Evolutionary conservation across 768 basidiomycete species (phyloP), one percentile per base, ranked within the genome.

Genomic region (Sporobolomyces roseus): DNA sequence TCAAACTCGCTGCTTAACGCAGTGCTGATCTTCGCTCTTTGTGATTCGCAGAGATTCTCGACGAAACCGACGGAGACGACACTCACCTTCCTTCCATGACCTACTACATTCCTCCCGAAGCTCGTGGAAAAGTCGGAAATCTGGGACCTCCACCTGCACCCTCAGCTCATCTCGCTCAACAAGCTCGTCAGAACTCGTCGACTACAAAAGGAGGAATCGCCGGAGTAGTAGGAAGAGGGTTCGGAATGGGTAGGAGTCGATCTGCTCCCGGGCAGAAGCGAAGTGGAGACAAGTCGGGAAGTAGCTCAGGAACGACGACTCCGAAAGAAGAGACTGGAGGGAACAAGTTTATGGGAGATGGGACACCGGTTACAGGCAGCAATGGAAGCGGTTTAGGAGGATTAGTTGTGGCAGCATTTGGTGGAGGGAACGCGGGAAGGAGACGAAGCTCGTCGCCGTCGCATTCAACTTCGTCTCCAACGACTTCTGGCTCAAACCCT

Each of bases 101-200:
- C 4, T 19, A 56, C 38, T 66, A 60, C 50, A 51, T 66, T n/a
- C 65, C 65, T 38, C 56, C 56, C 3, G 65, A 66, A 32, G 65
- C 65, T 8, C 21, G 27, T 4, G 48, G 56, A 7, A 1, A 33
- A 2, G 43, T 65, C 48, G 55, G 55, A 29, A 41, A 63, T 38
- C 41, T 63, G 13, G 63, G 55, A 21, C 65, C 65, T 51, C 65
- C 56, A 17, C 56, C 58, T 19, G 56, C 65, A 1, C 56, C 65
- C 13, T 66, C 65, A 5, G 50, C 65, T 17, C 41, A 45, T 5
- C 17, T 63, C 32, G 63, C 52, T 17, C 53, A 54, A 41, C 63
- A 64, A 43, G 50, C 53, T 29, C 38, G 32, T 29, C 63, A 64
- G 23, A 64, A 55, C 13, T 38, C 63, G 13, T 19, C 38, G 27